Evolutionary conservation across 331 rosid genomes (phyloP), one percentile per base, ranked within the genome.

Genomic region (Malus hybrid): DNA sequence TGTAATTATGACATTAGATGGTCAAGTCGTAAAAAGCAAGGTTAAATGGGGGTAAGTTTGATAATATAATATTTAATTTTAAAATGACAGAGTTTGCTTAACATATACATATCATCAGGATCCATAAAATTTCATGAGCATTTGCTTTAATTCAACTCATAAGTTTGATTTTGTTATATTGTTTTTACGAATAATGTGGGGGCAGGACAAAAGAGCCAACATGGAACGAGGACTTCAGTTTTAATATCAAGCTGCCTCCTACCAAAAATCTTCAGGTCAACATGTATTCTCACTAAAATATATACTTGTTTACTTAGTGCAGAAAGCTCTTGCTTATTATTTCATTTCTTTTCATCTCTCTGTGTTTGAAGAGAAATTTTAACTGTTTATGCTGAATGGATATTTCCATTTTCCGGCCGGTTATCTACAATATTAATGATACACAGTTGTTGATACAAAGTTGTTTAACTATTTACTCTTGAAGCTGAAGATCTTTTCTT

Each of bases 31-130:
- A 66, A 94, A 92, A 84, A 94, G 97, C 86, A 87, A 84, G 65
- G 69, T 81, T 74, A 94, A 90, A 80, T 94, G 97, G 99, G 99
- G 99, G 99, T 94, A 81, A 86, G 34, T 62, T 79, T 87, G 57
- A 55, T 62, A 22, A 22, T 18, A 66, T 56, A 68, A 55, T 29
- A 18, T 67, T 10, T 66, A 26, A 10, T 68, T 52, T 19, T 52
- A 57, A 53, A 20, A 32, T 3, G 5, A 0, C 50, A 42, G 50
- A 42, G 50, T 42, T 42, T 42, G 50, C 50, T 42, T 10, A 42
- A 42, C 50, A 42, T 42, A 10, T 42, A 42, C 50, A 42, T 42
- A 42, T 42, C 50, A 42, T 3, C 50, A 42, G 15, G 50, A 42
- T 42, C 56, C 34, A 67, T n/a, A 19, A 19, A 72, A 84, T 5